Evolutionary conservation across 2,329 filamentous ascomycete genomes (phyloP).

Genomic region (Sporothrix variecibatus): DNA sequence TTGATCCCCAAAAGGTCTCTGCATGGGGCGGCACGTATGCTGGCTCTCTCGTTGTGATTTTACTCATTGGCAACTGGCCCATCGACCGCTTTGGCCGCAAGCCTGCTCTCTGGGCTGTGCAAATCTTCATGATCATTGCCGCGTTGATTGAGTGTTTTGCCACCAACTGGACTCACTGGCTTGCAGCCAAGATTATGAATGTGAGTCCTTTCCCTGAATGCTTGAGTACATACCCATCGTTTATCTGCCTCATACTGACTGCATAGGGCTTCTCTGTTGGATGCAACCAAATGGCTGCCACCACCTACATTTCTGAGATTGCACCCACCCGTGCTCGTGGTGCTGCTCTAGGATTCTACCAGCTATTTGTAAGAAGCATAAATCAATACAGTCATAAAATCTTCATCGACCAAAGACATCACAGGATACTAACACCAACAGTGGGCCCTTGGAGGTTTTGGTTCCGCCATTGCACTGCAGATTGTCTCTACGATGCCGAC

Average conservation of each 20-base stretch:
- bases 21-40: slow-evolving; percentile 23
- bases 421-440: not conserved
- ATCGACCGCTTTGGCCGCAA: slow-evolving; percentile 24
- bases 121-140: slow-evolving; percentile 26
- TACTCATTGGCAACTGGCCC: slow-evolving; percentile 25
- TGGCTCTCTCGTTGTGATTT: slow-evolving; percentile 17
- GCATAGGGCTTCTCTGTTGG: slow-evolving; percentile 23
- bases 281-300: slow-evolving; percentile 24
- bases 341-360: slow-evolving; percentile 25
- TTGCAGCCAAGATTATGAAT: slow-evolving; percentile 25
- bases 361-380: slow-evolving; percentile 18
- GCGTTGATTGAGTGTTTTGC: slow-evolving; percentile 19
- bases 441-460: slow-evolving; percentile 23
- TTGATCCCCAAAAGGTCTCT: slow-evolving; percentile 20
- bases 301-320: slow-evolving; percentile 25
- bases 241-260: not conserved
- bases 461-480: slow-evolving; percentile 19
- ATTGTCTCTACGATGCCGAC: slow-evolving; percentile 13
- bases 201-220: not conserved
- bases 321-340: slow-evolving; percentile 22
- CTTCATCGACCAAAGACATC: too few relatives aligned
- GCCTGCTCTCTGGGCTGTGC: slow-evolving; percentile 25
- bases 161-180: slow-evolving; percentile 25
- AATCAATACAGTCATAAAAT: too few relatives aligned
- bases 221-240: too few relatives aligned